Conservation (phyloP, 352 stramenopile genomes). For the Blastocystis hominis region DNA sequence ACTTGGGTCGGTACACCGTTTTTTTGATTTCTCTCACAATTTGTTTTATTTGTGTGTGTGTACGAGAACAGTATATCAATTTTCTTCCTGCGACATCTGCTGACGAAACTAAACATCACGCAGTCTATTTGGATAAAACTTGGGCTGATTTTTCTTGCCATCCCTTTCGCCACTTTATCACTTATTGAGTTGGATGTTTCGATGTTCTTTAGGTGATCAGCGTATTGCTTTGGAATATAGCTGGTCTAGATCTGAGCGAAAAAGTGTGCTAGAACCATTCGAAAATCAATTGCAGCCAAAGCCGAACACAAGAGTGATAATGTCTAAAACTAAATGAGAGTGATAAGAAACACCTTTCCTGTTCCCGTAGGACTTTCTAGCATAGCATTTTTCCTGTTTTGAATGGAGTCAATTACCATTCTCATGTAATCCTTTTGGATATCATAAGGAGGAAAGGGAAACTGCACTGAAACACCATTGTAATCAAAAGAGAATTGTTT, state of each 20-base stretch:
- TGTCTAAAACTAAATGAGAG: constrained; percentile 63
- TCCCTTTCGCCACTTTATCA: not conserved
- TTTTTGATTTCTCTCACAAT: constrained; percentile 82
- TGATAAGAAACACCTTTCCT: constrained; percentile 67
- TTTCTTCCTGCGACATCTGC: constrained; percentile 62
- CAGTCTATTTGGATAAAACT: not conserved
- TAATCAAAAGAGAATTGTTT: not conserved
- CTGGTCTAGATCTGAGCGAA: not conserved
- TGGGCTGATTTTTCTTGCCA: not conserved
- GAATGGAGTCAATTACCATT: constrained; percentile 74
- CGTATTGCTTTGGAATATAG: constrained; percentile 52
- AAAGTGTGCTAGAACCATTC: not conserved
- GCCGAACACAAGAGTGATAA: constrained; percentile 78
- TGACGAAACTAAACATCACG: not conserved
- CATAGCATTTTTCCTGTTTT: constrained; percentile 75
- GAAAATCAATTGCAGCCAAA: constrained; percentile 67
- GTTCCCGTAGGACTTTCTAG: constrained; percentile 84
- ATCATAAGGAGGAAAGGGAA: constrained; percentile 79
- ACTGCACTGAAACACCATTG: constrained; percentile 68
- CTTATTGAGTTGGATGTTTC: not conserved
- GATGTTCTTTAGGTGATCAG: constrained; percentile 49
- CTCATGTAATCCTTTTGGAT: constrained; percentile 81
- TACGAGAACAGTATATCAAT: constrained; percentile 82
- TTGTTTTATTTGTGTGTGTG: constrained; percentile 81
- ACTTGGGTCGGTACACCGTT: constrained; percentile 66